Percentiles rank a stretch among this genome's conserved stretches.
phyloP scores from a whole-genome alignment of 2,329 filamentous ascomycete genomes.

The Penicillium sp. region DNA sequence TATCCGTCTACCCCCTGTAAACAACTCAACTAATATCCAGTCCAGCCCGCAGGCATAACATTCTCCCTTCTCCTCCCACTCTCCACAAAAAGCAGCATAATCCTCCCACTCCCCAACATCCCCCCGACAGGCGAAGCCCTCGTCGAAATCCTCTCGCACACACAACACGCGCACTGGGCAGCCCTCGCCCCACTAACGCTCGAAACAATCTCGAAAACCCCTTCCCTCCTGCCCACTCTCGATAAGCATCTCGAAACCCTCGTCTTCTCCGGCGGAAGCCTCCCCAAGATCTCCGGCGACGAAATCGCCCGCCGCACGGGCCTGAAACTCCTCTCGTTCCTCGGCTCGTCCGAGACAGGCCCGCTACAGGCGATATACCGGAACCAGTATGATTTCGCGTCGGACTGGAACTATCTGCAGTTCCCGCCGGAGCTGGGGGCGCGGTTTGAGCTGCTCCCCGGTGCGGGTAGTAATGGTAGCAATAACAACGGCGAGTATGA shows the following conservation, averaged over 20 bases:
- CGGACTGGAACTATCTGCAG: constrained; percentile 18
- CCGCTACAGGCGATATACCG: constrained; percentile 13
- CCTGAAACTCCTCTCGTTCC: constrained; percentile 8
- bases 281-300: constrained; percentile 12
- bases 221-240: not conserved
- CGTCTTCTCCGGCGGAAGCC: constrained; percentile 5
- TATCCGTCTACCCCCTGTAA: not conserved
- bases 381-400: constrained; percentile 12
- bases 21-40: not conserved
- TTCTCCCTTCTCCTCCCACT: constrained; percentile 10
- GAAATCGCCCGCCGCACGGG: constrained; percentile 1
- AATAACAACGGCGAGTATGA: constrained; percentile 5
- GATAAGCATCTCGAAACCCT: constrained; percentile 1
- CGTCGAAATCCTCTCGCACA: constrained; percentile 3
- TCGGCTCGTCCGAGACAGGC: constrained; percentile 13
- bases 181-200: constrained; percentile 8
- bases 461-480: not conserved
- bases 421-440: constrained; percentile 11
- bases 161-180: constrained; percentile 12
- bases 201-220: constrained; percentile 9
- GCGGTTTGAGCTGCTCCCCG: constrained; percentile 1
- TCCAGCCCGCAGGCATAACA: constrained; percentile 10
- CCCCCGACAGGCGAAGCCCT: constrained; percentile 9
- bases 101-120: constrained; percentile 8
- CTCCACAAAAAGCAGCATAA: constrained; percentile 6